Conservation (phyloP, 2,329 filamentous ascomycete genomes). For the Phoma herbarum region DNA sequence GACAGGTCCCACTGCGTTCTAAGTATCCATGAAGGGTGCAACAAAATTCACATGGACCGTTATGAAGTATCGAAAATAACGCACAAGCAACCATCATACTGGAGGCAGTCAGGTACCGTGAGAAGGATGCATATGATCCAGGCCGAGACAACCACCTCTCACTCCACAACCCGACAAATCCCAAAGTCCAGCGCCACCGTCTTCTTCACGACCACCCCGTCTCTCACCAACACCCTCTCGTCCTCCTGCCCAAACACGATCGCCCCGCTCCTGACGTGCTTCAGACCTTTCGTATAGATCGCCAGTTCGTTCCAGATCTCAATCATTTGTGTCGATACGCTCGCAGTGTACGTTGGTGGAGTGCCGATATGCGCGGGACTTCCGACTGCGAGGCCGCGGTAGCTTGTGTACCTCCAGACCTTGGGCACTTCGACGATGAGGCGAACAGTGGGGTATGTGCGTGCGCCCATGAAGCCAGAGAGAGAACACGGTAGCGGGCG, state of each 20-base stretch:
- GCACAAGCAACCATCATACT: no score
- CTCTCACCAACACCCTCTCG: background rate
- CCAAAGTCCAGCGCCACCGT: conserved; percentile 13
- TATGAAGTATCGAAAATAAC: no score
- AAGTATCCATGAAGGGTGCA: no score
- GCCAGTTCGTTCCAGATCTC: background rate
- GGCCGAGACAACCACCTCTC: no score
- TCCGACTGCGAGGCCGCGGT: background rate
- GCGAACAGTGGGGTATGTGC: conserved; percentile 6
- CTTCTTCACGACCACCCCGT: conserved; percentile 10
- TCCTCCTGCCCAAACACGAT: conserved; percentile 21
- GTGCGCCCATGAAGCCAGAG: conserved; percentile 14
- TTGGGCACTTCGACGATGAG: conserved; percentile 10
- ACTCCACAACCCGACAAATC: conserved; percentile 3
- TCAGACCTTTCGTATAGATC: background rate
- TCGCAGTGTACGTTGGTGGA: conserved; percentile 5
- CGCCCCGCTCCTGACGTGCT: conserved; percentile 7
- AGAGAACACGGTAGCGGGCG: conserved; percentile 1
- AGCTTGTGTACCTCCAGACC: background rate
- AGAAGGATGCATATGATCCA: no score
- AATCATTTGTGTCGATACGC: conserved; percentile 9
- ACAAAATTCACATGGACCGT: no score
- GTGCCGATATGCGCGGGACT: background rate
- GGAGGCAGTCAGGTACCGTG: no score
- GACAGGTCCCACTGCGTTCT: no score